phyloP scores from a whole-genome alignment of 148 eudicot genomes.

The Arctostaphylos glauca region DNA sequence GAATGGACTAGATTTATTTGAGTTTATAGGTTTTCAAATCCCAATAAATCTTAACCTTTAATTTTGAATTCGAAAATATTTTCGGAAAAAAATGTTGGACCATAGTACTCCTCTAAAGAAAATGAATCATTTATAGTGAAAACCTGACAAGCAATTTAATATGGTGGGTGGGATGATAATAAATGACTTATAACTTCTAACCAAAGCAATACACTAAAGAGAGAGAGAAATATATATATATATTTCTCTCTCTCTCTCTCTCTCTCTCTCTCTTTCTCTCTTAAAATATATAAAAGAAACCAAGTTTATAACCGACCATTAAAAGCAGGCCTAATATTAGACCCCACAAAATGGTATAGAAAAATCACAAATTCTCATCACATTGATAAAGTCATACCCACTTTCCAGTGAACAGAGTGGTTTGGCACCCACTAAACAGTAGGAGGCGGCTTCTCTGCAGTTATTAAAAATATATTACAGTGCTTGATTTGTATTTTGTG shows the following conservation, averaged over 20 bases:
- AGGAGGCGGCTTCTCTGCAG: no score
- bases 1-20: no score
- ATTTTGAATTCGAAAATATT: no score
- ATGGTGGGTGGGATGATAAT: not conserved
- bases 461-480: no score
- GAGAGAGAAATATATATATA: no score
- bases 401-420: not conserved
- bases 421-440: not conserved
- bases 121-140: not conserved
- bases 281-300: not conserved
- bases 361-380: not conserved
- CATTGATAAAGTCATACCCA: slow-evolving; percentile 7
- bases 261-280: no score
- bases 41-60: no score
- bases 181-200: not conserved
- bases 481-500: no score
- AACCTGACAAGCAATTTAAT: slow-evolving; percentile 7
- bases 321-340: not conserved
- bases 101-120: not conserved
- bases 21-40: no score
- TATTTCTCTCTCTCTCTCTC: no score
- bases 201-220: not conserved
- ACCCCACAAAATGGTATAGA: not conserved
- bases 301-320: not conserved
- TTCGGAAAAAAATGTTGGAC: no score